A percentile compares a stretch with the other conserved stretches of the same genome.
Conservation (phyloP, 495 filamentous ascomycete species). For the Talaromyces proteolyticus region DNA sequence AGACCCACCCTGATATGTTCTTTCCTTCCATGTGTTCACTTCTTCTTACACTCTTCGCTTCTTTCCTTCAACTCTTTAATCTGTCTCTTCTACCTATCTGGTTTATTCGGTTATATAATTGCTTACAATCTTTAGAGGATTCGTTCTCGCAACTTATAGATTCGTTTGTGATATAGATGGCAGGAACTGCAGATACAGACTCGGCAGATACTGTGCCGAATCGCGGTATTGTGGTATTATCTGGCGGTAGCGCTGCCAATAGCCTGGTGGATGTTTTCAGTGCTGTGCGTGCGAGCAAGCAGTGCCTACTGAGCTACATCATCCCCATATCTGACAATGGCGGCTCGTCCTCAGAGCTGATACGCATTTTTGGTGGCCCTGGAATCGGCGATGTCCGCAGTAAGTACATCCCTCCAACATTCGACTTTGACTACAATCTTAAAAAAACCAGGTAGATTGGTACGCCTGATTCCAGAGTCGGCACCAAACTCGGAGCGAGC, state of each 20-base stretch:
- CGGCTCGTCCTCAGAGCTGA: slow-evolving; percentile 84
- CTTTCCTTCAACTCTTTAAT: too few species aligned
- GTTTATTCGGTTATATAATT: too few species aligned
- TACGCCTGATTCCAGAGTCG: slow-evolving; percentile 79
- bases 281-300: slow-evolving; percentile 61
- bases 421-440: background rate
- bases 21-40: background rate
- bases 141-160: too few species aligned
- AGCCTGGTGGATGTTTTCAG: slow-evolving; percentile 89
- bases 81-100: too few species aligned
- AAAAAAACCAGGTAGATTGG: slow-evolving; percentile 60
- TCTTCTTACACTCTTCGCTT: too few species aligned
- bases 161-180: background rate
- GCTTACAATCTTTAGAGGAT: too few species aligned
- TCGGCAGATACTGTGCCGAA: background rate
- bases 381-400: slow-evolving; percentile 90
- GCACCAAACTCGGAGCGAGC: slow-evolving; percentile 54
- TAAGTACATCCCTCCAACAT: slow-evolving; percentile 33
- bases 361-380: slow-evolving; percentile 88
- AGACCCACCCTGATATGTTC: background rate
- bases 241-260: slow-evolving; percentile 88
- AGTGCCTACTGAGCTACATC: slow-evolving; percentile 69
- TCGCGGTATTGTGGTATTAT: slow-evolving; percentile 71
- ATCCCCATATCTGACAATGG: slow-evolving; percentile 97
- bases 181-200: background rate